These are phyloP conservation scores for Lachancea cidri DNA, from an alignment of 805 yeast species.

Conservation along the genomic window DNA sequence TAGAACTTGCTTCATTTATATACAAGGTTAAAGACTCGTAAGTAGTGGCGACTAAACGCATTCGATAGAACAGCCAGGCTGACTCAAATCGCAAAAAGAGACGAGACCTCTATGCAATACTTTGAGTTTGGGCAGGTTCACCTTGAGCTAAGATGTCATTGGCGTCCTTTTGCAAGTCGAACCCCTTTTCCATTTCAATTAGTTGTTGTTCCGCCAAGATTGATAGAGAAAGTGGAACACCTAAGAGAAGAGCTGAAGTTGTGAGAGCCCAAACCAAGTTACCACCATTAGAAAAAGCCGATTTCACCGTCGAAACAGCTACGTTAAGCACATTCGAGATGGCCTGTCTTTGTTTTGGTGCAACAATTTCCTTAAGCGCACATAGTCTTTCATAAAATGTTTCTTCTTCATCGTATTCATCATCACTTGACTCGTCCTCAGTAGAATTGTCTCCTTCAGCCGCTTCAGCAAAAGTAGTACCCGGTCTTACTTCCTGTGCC, in stretches of 20 bases:
- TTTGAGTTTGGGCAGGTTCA: conserved; percentile 40
- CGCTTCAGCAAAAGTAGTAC: conserved; percentile 45
- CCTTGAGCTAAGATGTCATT: conserved; percentile 71
- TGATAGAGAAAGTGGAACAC: conserved; percentile 88
- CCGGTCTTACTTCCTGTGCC: conserved; percentile 25
- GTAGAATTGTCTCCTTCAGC: conserved; percentile 36
- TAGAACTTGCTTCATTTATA: conserved; percentile 4
- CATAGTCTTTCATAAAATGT: conserved; percentile 79
- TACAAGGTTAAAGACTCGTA: conserved; percentile 8
- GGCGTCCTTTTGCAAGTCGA: conserved; percentile 74
- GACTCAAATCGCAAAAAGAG: too few relatives aligned
- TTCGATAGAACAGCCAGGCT: conserved; percentile 8
- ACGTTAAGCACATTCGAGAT: conserved; percentile 33
- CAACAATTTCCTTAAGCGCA: conserved; percentile 87
- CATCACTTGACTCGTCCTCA: conserved; percentile 43
- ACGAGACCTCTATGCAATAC: neutral
- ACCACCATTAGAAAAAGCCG: conserved; percentile 59
- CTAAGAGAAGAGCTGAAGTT: conserved; percentile 76
- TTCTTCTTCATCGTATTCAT: conserved; percentile 78
- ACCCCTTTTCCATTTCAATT: conserved; percentile 89
- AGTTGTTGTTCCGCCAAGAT: conserved; percentile 90
- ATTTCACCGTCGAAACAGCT: conserved; percentile 38
- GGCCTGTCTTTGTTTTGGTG: conserved; percentile 74
- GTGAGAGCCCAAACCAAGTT: conserved; percentile 79
- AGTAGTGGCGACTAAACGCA: conserved; percentile 1